Percentiles rank a stretch among this genome's conserved stretches.
Evolutionary conservation across 257 asterid species (phyloP).

Genomic region (Sherardia arvensis): DNA sequence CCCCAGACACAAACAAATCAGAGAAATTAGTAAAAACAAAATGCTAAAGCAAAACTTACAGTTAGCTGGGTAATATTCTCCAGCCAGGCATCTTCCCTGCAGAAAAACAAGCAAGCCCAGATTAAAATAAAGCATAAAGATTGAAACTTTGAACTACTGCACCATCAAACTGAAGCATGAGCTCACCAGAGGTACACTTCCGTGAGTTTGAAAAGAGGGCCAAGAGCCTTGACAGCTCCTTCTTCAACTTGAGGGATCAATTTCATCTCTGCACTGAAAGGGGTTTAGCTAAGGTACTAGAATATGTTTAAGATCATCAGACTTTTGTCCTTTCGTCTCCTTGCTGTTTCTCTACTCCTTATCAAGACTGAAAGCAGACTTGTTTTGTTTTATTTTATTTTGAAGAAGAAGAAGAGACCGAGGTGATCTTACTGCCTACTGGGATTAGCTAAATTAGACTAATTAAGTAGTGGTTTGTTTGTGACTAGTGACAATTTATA

Average conservation of each 20-base stretch:
- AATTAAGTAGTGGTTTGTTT: no score
- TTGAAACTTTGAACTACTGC: background rate
- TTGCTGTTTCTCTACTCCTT: background rate
- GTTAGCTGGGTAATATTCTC: conserved; percentile 25
- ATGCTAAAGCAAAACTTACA: conserved; percentile 25
- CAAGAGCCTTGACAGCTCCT: conserved; percentile 50
- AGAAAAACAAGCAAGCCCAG: conserved; percentile 2
- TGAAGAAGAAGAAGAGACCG: no score
- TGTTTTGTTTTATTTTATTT: no score
- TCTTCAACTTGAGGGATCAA: conserved; percentile 5
- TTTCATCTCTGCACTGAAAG: no score
- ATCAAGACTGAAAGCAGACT: no score
- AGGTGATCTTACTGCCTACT: no score
- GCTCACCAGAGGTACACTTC: conserved; percentile 62
- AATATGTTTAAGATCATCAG: background rate
- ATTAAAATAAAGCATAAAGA: background rate
- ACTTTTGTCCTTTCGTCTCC: background rate
- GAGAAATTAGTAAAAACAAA: background rate
- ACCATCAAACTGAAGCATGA: background rate
- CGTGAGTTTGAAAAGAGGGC: conserved; percentile 58
- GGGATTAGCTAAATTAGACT: no score
- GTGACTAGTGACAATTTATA: no score
- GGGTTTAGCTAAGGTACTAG: background rate
- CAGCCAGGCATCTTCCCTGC: conserved; percentile 46
- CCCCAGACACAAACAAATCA: background rate